Conservation (phyloP, 2,329 filamentous ascomycete genomes). For the Exophiala sp. region DNA sequence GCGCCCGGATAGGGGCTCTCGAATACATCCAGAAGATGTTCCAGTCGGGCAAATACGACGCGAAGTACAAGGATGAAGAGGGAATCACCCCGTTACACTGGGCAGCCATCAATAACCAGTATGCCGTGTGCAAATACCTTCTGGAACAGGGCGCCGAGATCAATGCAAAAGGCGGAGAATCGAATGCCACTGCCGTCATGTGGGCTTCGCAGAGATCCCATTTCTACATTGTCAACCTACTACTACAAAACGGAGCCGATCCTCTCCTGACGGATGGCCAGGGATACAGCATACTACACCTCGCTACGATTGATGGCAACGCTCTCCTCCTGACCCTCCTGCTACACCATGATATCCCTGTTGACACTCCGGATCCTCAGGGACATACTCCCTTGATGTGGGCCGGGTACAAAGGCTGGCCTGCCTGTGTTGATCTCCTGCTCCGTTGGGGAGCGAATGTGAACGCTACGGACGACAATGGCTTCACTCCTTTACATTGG, state of each 20-base stretch:
- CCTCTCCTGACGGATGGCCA: conserved; percentile 87
- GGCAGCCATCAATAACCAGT: conserved; percentile 98
- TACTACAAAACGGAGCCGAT: conserved; percentile 86
- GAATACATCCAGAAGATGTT: conserved; percentile 83
- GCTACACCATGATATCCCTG: conserved; percentile 89
- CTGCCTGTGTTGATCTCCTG: conserved; percentile 84
- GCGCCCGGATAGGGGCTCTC: conserved; percentile 83
- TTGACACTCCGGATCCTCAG: conserved; percentile 82
- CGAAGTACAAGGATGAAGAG: conserved; percentile 79
- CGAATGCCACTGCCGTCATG: conserved; percentile 84
- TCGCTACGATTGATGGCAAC: conserved; percentile 95
- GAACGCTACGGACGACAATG: conserved; percentile 81
- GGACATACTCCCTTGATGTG: conserved; percentile 97
- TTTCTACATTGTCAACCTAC: conserved; percentile 90
- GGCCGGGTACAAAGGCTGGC: conserved; percentile 96
- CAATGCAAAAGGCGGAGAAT: conserved; percentile 92
- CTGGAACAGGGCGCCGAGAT: conserved; percentile 80
- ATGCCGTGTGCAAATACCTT: conserved; percentile 93
- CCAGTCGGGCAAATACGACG: conserved; percentile 71
- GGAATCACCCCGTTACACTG: conserved; percentile 95
- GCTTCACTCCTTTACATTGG: conserved; percentile 94
- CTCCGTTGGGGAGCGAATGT: conserved; percentile 93
- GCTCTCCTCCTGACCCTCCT: conserved; percentile 82
- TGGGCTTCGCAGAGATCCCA: conserved; percentile 97
- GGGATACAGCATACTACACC: conserved; percentile 96